Evolutionary conservation across 495 filamentous ascomycete species (phyloP), one percentile per base, ranked within the genome.

Genomic region (Penicillium maclennaniae): DNA sequence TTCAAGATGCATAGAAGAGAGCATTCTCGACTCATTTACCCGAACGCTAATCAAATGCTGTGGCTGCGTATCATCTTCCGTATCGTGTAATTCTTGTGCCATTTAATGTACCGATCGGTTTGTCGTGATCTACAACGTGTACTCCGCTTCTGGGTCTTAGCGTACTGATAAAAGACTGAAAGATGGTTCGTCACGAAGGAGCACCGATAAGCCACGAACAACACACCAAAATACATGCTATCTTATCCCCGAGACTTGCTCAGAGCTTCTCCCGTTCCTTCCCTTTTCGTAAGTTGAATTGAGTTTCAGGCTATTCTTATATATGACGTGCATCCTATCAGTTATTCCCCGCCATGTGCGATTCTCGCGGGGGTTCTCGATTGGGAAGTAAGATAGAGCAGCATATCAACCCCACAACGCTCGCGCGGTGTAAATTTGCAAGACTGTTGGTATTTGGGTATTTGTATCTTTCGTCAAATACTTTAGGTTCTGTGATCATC

Each of bases 361-460:
- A 25, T 43, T 2, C 28, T 10, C 0, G 8, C 40, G 21, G 27
- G 3, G 15, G 15, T 49, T 52, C 55, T 47, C 20, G 3, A 58
- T 55, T 40, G 27, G 55, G 59, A 61, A 58, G 55, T 28, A 37
- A 31, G 34, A 37, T 43, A 49, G 47, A 58, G 59, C 10, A 36
- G 42, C n/a, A 36, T 6, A 17, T 26, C 20, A n/a, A 44, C 23
- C 42, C 42, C 42, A 44, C 42, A 26, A 40, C 6, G 38, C 15
- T n/a, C 12, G 19, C 20, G 37, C 6, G 4, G 7, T 31, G 31
- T 34, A 40, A 20, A 40, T 40, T 16, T 40, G 38, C 38, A 40
- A 2, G 1, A 19, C 19, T 9, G 7, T 3, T n/a, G 37, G 38
- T 40, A 17, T 20, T 20, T 3, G 9, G 38, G 38, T 40, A 34